Percentiles rank a stretch among this genome's conserved stretches.
Conservation (phyloP, 352 stramenopile species). For the Pythium phragmiticola region DNA sequence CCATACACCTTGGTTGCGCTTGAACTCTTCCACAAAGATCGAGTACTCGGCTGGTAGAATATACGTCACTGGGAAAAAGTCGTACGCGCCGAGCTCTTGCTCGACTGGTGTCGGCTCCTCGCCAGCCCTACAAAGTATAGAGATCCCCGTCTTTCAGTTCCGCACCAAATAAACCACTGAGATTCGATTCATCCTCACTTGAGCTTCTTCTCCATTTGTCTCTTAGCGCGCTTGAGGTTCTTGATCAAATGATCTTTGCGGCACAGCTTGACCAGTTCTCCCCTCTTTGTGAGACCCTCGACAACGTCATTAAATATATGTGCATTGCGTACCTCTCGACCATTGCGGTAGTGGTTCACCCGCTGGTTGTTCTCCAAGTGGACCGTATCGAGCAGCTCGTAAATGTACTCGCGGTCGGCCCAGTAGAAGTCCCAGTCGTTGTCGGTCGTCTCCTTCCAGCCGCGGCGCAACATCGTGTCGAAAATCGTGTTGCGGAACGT, state of each 20-base stretch:
- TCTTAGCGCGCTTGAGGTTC: slow-evolving; percentile 91
- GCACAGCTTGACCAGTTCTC: slow-evolving; percentile 54
- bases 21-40: slow-evolving; percentile 95
- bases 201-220: slow-evolving; percentile 78
- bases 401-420: slow-evolving; percentile 89
- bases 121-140: slow-evolving; percentile 36
- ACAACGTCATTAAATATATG: neutral
- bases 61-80: slow-evolving; percentile 93
- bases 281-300: neutral
- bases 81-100: slow-evolving; percentile 58
- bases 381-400: slow-evolving; percentile 88
- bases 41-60: slow-evolving; percentile 93
- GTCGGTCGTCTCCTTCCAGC: slow-evolving; percentile 89
- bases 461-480: slow-evolving; percentile 84
- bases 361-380: slow-evolving; percentile 82
- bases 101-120: slow-evolving; percentile 28
- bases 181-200: slow-evolving; percentile 32
- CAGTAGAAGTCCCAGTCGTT: slow-evolving; percentile 91
- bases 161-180: too few relatives aligned
- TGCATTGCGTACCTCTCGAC: slow-evolving; percentile 48
- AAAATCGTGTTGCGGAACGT: slow-evolving; percentile 93
- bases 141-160: neutral
- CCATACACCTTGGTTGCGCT: slow-evolving; percentile 89
- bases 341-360: slow-evolving; percentile 92
- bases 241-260: slow-evolving; percentile 95